Conservation (phyloP, 1,284 basidiomycete genomes). For the Trametes hirsuta region DNA sequence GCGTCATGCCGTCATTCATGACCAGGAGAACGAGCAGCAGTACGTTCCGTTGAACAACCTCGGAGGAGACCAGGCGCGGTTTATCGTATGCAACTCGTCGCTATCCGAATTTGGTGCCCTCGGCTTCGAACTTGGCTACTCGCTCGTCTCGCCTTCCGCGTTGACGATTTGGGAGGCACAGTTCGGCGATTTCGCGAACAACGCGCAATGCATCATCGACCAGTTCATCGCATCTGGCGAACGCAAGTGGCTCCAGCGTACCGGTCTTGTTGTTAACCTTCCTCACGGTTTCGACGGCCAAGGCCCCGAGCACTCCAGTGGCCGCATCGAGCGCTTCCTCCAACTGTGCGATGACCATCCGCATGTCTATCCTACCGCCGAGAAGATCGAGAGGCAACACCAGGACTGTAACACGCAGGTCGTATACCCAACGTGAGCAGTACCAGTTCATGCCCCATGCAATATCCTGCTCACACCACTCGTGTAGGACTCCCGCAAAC, state of each 20-base stretch:
- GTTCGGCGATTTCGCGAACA: conserved; percentile 98
- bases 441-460: not conserved
- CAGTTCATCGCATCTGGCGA: conserved; percentile 99
- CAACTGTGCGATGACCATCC: conserved; percentile 99
- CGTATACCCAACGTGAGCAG: conserved; percentile 87
- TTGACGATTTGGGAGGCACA: conserved; percentile 99
- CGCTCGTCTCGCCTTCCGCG: conserved; percentile 92
- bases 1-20: conserved; percentile 96
- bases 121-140: conserved; percentile 99
- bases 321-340: conserved; percentile 94
- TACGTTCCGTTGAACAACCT: conserved; percentile 92
- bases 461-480: conserved; percentile 19
- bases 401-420: conserved; percentile 99
- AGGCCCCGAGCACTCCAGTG: conserved; percentile 98
- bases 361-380: conserved; percentile 82
- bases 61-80: conserved; percentile 86
- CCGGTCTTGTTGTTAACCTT: conserved; percentile 89
- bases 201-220: conserved; percentile 97
- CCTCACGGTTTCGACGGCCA: conserved; percentile 99
- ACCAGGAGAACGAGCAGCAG: conserved; percentile 91
- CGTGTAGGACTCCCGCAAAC: conserved; percentile 81
- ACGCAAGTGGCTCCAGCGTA: conserved; percentile 97
- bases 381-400: conserved; percentile 94
- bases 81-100: conserved; percentile 97
- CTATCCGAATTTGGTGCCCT: conserved; percentile 95